phyloP scores from a whole-genome alignment of 2,329 filamentous ascomycete genomes.

The Zymoseptoria crescenta region DNA sequence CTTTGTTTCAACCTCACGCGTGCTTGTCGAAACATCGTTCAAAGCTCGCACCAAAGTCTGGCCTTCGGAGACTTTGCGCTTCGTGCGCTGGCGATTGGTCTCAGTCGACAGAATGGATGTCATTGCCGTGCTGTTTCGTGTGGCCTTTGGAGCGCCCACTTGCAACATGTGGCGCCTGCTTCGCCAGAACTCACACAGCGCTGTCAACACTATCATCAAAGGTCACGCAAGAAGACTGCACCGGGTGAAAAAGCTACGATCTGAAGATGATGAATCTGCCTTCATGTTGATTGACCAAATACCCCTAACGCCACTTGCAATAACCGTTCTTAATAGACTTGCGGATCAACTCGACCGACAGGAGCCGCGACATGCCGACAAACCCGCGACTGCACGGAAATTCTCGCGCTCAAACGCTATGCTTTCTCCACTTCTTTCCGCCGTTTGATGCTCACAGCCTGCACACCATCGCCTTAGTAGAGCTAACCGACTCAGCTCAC shows the following conservation, averaged over 20 bases:
- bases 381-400: not conserved
- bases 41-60: no score
- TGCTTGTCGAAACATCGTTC: no score
- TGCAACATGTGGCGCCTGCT: no score
- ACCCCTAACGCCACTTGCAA: not conserved
- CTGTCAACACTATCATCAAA: no score
- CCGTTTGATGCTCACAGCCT: not conserved
- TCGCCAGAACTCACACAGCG: no score
- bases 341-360: not conserved
- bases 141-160: no score
- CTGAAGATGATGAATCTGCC: conserved; percentile 61
- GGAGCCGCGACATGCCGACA: not conserved
- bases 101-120: no score
- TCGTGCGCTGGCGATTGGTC: no score
- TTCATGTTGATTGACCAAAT: conserved; percentile 95
- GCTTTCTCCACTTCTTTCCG: not conserved
- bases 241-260: conserved; percentile 57
- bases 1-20: no score
- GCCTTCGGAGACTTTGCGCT: no score
- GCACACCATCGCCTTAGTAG: not conserved
- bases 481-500: not conserved
- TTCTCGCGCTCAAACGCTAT: not conserved
- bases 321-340: not conserved
- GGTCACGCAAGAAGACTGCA: not conserved
- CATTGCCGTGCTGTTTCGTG: no score